Evolutionary conservation across 2,329 filamentous ascomycete genomes (phyloP), one percentile per base, ranked within the genome.

Genomic region (Stachybotrys elegans): DNA sequence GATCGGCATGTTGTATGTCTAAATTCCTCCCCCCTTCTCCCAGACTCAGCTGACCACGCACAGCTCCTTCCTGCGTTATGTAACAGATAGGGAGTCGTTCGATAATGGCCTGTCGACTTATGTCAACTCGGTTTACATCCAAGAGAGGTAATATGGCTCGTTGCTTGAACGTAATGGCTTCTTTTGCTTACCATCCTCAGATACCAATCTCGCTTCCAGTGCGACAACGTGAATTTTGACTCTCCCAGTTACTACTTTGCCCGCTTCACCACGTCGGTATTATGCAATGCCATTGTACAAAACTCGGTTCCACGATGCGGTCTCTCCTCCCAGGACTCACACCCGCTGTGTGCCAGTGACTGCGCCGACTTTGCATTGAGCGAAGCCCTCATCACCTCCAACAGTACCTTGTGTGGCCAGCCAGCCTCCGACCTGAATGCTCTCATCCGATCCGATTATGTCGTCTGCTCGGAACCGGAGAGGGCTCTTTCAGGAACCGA

Each of bases 201-300:
- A 72, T 98, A 92, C 67, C 76, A 87, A 62, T 73, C 78, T 43
- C 72, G 89, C 39, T 78, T 98, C 51, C 92, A 92, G 44, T 98
- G 93, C 63, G 75, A 78, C 39, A 78, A 79, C 49, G 73, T 96
- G 56, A 81, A 93, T 58, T 76, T 91, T 45, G 81, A 80, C 44
- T 87, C 95, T 61, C 84, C 89, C 4, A 84, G 81, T 53, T 78
- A 86, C 57, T 79, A 91, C 58, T 98, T 98, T 67, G 92, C 93
- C 40, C 85, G 93, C 56, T 98, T 92, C 68, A 95, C 92, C 5
- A 93, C 83, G 38, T 93, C 87, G 48, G 84, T 94, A 51, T 78
- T 98, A 51, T 98, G 93, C 76, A 97, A 94, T 72, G 79, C 88
- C 52, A 86, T 98, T 59, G 80, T 98, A 41, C 93, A 98, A 66